These are phyloP conservation scores for Rhododendron henanense DNA, from an alignment of 148 eudicot species.

Conservation along the genomic window DNA sequence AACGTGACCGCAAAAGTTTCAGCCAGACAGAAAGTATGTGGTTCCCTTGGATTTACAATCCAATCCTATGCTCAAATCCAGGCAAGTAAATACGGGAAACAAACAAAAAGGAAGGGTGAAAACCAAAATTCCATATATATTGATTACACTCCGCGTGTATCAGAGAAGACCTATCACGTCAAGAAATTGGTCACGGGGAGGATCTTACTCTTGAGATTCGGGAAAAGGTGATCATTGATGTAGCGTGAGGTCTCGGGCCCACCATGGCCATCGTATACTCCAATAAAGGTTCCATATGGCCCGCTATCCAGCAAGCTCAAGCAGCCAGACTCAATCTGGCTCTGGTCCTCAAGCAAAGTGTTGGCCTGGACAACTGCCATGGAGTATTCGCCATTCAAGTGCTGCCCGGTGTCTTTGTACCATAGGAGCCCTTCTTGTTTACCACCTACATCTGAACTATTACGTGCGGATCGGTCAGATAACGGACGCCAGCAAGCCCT, in stretches of 20 bases:
- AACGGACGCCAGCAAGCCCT: constrained; percentile 57
- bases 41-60: neutral
- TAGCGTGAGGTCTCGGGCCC: constrained; percentile 82
- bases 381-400: constrained; percentile 67
- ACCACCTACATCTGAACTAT: constrained; percentile 46
- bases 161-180: neutral
- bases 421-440: constrained; percentile 75
- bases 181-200: neutral
- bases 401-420: constrained; percentile 76
- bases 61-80: neutral
- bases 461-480: constrained; percentile 25
- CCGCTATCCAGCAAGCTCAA: constrained; percentile 65
- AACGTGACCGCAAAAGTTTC: neutral
- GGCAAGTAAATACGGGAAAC: neutral
- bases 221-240: constrained; percentile 70
- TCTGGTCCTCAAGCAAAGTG: constrained; percentile 74
- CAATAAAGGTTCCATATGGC: constrained; percentile 76
- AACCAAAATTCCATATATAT: neutral
- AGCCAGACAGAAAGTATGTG: neutral
- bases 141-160: neutral
- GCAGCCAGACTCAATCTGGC: constrained; percentile 78
- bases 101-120: neutral
- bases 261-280: constrained; percentile 87
- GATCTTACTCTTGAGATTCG: constrained; percentile 71
- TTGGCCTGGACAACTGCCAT: constrained; percentile 94